Evolutionary conservation across 73 alveolate genomes (phyloP).

Genomic region (Tetrahymena borealis): DNA sequence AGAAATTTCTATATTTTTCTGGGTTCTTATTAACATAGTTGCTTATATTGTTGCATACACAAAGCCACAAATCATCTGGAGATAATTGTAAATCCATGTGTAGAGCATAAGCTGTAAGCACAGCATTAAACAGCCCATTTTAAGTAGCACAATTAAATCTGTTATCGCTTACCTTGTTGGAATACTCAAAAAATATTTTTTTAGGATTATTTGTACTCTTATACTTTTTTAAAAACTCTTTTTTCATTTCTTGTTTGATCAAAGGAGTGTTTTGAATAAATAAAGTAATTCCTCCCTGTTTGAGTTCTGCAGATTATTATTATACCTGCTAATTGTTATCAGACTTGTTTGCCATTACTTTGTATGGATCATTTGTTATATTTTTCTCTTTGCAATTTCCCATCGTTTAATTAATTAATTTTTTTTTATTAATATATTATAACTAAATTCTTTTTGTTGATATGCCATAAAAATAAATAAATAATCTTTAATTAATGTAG

Average conservation of each 20-base stretch:
- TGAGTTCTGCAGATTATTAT: too few relatives aligned
- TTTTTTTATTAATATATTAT: too few relatives aligned
- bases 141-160: background rate
- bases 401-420: too few relatives aligned
- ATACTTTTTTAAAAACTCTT: background rate
- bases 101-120: slow-evolving; percentile 5
- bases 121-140: background rate
- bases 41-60: background rate
- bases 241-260: background rate
- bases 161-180: background rate
- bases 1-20: slow-evolving; percentile 15
- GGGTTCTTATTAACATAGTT: slow-evolving; percentile 9
- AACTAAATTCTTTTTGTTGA: too few relatives aligned
- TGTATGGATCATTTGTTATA: too few relatives aligned
- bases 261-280: background rate
- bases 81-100: slow-evolving; percentile 23
- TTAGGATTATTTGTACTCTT: background rate
- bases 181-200: background rate
- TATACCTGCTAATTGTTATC: too few relatives aligned
- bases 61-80: slow-evolving; percentile 36
- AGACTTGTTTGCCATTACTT: too few relatives aligned
- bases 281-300: background rate
- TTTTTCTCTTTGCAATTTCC: too few relatives aligned
- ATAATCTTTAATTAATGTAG: too few relatives aligned
- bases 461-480: too few relatives aligned